These are phyloP conservation scores for Planoprotostelium fungivorum DNA, from an alignment of 78 protist species.

Conservation along the genomic window DNA sequence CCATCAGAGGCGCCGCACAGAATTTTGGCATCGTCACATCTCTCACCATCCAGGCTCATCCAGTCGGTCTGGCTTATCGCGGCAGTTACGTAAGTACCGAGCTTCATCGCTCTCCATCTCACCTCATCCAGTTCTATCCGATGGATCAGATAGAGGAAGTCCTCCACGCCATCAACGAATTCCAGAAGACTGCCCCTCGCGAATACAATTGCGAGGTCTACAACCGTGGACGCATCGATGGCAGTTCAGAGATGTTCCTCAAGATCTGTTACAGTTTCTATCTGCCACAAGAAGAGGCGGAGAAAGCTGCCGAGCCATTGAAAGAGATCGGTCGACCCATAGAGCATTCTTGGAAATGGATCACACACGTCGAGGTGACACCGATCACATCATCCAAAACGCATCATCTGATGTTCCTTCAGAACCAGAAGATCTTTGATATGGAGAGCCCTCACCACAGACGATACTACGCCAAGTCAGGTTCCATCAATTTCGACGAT, in stretches of 20 bases:
- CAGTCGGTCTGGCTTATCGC: neutral
- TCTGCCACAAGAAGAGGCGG: neutral
- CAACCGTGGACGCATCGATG: neutral
- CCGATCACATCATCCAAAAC: neutral
- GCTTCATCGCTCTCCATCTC: neutral
- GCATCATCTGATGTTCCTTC: neutral
- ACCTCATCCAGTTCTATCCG: neutral
- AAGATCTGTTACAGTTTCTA: neutral
- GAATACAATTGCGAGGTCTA: neutral
- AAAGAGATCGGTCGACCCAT: neutral
- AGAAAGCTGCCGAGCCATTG: neutral
- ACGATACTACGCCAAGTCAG: neutral
- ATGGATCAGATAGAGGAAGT: neutral
- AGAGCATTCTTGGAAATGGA: neutral
- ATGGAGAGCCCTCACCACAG: neutral
- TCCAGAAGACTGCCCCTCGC: neutral
- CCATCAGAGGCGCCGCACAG: slow-evolving; percentile 31
- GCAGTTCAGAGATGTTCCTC: neutral
- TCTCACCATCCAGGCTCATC: neutral
- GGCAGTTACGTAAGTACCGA: neutral
- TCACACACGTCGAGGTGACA: neutral
- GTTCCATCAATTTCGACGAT: neutral
- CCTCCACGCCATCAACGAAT: neutral
- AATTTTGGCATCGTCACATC: slow-evolving; percentile 29
- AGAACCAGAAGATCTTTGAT: neutral